Evolutionary conservation across 805 yeast genomes (phyloP).

Genomic region (Starmerella vaccinii): DNA sequence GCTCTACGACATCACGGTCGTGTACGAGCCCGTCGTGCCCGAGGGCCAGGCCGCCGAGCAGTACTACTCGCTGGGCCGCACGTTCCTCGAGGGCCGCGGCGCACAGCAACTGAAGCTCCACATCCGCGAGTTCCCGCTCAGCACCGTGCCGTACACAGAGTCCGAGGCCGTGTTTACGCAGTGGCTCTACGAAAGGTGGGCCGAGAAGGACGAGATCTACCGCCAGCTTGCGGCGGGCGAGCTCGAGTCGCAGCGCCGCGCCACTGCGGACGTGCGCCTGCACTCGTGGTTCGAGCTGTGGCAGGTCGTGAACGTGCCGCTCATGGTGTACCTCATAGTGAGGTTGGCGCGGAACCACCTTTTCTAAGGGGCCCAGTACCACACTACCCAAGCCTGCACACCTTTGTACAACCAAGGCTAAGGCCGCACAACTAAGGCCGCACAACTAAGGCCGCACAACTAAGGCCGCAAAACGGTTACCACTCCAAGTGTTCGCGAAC

Average conservation of each 20-base stretch:
- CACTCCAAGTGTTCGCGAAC: no score
- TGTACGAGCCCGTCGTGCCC: conserved; percentile 58
- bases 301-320: conserved; percentile 32
- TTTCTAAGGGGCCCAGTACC: neutral
- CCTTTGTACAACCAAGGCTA: no score
- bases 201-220: conserved; percentile 63
- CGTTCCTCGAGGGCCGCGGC: conserved; percentile 59
- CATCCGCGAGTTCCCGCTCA: conserved; percentile 46
- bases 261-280: conserved; percentile 25
- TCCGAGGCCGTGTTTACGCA: conserved; percentile 45
- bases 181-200: conserved; percentile 72
- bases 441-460: no score
- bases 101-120: conserved; percentile 60
- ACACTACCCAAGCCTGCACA: no score
- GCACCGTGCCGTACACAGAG: conserved; percentile 54
- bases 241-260: conserved; percentile 36
- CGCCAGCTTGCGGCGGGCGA: conserved; percentile 42
- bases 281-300: conserved; percentile 26
- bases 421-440: no score
- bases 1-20: conserved; percentile 77
- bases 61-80: conserved; percentile 51
- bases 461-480: no score
- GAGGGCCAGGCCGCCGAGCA: conserved; percentile 62
- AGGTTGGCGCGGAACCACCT: conserved; percentile 2
- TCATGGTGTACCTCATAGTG: conserved; percentile 23